Evolutionary conservation across 164 flowering plant species (phyloP).

Genomic region (Tetracentron sinense): DNA sequence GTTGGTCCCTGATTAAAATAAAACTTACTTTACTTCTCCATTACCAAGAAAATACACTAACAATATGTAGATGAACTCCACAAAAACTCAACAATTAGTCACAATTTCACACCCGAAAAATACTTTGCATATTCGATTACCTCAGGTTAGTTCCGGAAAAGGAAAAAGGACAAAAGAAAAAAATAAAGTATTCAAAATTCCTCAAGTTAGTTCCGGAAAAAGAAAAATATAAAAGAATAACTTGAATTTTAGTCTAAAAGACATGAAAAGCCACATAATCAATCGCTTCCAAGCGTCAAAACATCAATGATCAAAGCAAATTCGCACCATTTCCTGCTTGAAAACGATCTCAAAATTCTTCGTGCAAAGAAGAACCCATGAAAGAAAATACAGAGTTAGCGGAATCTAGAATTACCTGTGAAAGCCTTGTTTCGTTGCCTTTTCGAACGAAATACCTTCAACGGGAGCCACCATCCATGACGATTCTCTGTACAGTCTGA

Average conservation of each 20-base stretch:
- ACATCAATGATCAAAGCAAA: background rate
- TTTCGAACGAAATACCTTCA: constrained; percentile 44
- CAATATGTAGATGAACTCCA: too few species aligned
- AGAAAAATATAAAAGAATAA: background rate
- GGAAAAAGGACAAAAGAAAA: background rate
- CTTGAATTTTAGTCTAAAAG: too few species aligned
- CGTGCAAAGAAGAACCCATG: background rate
- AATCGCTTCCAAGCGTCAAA: background rate
- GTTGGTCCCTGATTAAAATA: too few species aligned
- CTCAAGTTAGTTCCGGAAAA: background rate
- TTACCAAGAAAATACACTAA: too few species aligned
- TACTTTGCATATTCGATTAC: too few species aligned
- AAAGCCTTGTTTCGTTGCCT: constrained; percentile 50
- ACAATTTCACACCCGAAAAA: too few species aligned
- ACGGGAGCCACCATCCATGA: constrained; percentile 60
- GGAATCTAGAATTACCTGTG: constrained; percentile 39
- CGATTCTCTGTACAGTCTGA: constrained; percentile 50
- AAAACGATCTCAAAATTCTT: background rate
- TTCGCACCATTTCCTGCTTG: background rate
- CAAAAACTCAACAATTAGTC: too few species aligned
- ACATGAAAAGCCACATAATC: too few species aligned
- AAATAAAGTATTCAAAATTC: too few species aligned
- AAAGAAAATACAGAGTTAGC: background rate
- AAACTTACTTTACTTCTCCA: too few species aligned
- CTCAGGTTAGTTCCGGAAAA: background rate